Percentiles rank a stretch among this genome's conserved stretches.
These are phyloP conservation scores for Chlamydomonas sp. DNA, from an alignment of 139 green algal species.

Conservation along the genomic window DNA sequence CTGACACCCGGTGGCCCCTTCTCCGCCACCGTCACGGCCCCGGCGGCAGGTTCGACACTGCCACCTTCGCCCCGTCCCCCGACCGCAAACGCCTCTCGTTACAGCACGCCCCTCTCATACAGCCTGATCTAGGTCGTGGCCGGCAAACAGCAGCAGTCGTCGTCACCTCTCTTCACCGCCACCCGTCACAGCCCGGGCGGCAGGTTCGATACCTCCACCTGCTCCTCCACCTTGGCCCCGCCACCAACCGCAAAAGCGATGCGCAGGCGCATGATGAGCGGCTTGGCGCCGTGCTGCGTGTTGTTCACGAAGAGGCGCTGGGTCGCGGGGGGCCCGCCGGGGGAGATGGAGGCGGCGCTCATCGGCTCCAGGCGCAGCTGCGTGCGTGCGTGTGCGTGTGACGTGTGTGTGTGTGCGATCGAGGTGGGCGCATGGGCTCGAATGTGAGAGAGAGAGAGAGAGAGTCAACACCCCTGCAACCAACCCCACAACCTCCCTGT, in stretches of 20 bases:
- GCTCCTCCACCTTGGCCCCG: slow-evolving; percentile 40
- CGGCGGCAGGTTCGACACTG: slow-evolving; percentile 59
- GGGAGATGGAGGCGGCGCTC: slow-evolving; percentile 35
- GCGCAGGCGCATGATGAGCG: slow-evolving; percentile 72
- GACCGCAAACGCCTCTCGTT: slow-evolving; percentile 40
- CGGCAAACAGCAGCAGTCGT: too few relatives aligned
- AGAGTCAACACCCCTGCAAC: too few relatives aligned
- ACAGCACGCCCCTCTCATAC: too few relatives aligned
- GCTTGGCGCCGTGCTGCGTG: slow-evolving; percentile 65
- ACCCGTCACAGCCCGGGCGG: slow-evolving; percentile 41
- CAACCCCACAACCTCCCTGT: too few relatives aligned
- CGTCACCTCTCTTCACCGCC: too few relatives aligned
- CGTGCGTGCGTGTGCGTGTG: slow-evolving; percentile 83
- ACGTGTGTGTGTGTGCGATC: too few relatives aligned
- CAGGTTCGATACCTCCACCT: slow-evolving; percentile 62
- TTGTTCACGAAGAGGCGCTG: slow-evolving; percentile 82
- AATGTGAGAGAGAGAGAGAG: too few relatives aligned
- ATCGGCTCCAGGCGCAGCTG: slow-evolving; percentile 73
- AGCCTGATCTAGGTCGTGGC: too few relatives aligned
- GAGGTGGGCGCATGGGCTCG: not conserved
- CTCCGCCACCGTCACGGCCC: slow-evolving; percentile 39
- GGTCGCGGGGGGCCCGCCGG: slow-evolving; percentile 33
- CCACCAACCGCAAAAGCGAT: slow-evolving; percentile 45
- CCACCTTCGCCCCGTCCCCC: slow-evolving; percentile 34
- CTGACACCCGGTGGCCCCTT: too few relatives aligned